phyloP scores from a whole-genome alignment of 129 eudicot species.

The Dittrichia graveolens region DNA sequence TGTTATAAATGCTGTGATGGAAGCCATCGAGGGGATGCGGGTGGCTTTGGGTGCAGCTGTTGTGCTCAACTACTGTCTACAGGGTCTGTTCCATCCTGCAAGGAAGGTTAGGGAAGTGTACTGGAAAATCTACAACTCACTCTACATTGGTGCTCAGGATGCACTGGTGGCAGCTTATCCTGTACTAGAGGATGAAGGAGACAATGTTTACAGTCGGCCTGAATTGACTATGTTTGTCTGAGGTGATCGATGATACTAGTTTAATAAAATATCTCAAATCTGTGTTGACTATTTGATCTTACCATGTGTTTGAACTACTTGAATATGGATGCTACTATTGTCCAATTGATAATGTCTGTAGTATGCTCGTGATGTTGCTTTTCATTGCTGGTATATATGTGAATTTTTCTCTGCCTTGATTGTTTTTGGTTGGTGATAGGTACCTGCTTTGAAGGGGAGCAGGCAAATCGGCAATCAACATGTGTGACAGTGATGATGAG shows the following conservation, averaged over 20 bases:
- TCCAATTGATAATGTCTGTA: conserved; percentile 13
- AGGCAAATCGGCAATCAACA: not conserved
- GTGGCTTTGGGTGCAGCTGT: conserved; percentile 91
- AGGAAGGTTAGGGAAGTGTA: conserved; percentile 97
- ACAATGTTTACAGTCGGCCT: conserved; percentile 72
- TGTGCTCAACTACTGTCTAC: conserved; percentile 85
- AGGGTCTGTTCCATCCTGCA: conserved; percentile 95
- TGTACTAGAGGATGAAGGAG: conserved; percentile 75
- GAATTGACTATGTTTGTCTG: conserved; percentile 81
- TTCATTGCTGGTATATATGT: conserved; percentile 19
- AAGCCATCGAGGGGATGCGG: conserved; percentile 98
- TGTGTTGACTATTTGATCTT: conserved; percentile 13
- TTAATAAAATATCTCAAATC: not conserved
- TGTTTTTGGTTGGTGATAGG: conserved; percentile 17
- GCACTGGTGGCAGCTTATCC: conserved; percentile 94
- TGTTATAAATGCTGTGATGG: conserved; percentile 93
- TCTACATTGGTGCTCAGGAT: conserved; percentile 93
- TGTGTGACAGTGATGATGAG: conserved; percentile 11
- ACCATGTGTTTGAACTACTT: conserved; percentile 12
- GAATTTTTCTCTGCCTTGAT: not conserved
- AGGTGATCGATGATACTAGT: conserved; percentile 16
- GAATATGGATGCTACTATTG: conserved; percentile 21
- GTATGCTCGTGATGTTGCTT: conserved; percentile 4
- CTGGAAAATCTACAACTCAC: conserved; percentile 94
- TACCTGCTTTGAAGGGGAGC: not conserved